Base-by-base conservation (phyloP, 257 asterid genomes). In the Solanum verrucosum region DNA sequence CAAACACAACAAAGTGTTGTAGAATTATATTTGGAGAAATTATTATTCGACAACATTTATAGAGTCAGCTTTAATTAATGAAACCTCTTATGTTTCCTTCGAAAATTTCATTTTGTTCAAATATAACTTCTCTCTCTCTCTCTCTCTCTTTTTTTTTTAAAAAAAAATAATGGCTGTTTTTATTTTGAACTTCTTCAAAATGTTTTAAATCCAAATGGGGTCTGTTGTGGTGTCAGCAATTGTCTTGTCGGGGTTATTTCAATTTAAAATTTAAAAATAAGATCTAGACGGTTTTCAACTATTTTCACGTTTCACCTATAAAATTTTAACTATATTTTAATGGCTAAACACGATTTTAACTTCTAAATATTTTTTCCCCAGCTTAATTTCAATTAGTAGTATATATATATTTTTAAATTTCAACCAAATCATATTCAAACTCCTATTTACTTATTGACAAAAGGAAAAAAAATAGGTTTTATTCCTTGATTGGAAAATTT, bases 131-230 rank as follows among this genome's bases (percentile, higher is more conserved):
- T 44, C 31, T 29, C 31, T 29, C 31, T 44, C 52, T 44, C 52
- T 44, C 52, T 44, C 6, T 44, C 0, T 44, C 0, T 42, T 4
- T 10, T 9, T 10, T 11, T 0, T 42, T 49, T 49, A 14, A 13
- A 1, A 15, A 25, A 63, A 65, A 9, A 23, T 0, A 63, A 63
- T 23, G 29, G 7, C 29, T 63, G n/a, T 63, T 25, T 65, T 65
- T 46, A 11, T 65, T 65, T 65, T n/a, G 34, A 65, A 12, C 9
- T 67, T 70, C 33, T 70, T 29, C 20, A 29, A 14, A 70, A 70
- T 0, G 31, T 29, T 29, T 29, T 0, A 65, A n/a, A 65, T 65
- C 35, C 35, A 68, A 68, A 25, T 68, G 37, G 74, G 74, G 23
- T 70, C 37, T 70, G 38, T 70, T 70, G 38, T 70, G 75, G 75